Conservation (phyloP, 2,329 filamentous ascomycete genomes). For the Aspergillus carbonarius region DNA sequence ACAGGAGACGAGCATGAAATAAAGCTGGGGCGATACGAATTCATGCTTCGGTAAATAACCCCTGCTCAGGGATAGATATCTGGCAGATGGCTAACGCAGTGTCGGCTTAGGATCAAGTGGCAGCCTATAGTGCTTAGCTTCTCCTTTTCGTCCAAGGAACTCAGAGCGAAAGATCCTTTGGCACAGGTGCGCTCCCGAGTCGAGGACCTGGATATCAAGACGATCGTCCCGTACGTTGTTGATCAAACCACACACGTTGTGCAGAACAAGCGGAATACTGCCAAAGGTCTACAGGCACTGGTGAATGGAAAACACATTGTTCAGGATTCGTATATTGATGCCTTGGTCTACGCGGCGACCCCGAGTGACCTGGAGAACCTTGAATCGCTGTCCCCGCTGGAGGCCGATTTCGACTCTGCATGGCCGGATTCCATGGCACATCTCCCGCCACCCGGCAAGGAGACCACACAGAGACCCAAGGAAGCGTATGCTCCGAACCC, state of each 20-base stretch:
- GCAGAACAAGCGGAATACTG: slow-evolving; percentile 83
- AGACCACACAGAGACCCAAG: slow-evolving; percentile 67
- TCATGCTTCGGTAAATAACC: slow-evolving; percentile 45
- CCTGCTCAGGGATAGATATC: background rate
- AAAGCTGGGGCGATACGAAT: slow-evolving; percentile 68
- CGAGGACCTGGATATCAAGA: slow-evolving; percentile 86
- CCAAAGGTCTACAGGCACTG: slow-evolving; percentile 81
- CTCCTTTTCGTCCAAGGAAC: slow-evolving; percentile 69
- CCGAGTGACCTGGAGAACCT: slow-evolving; percentile 52
- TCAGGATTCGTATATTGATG: slow-evolving; percentile 68
- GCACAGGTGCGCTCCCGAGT: slow-evolving; percentile 63
- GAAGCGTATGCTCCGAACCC: slow-evolving; percentile 71
- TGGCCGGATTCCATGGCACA: slow-evolving; percentile 76
- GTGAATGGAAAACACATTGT: slow-evolving; percentile 80
- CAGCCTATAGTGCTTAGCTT: slow-evolving; percentile 77
- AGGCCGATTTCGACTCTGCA: slow-evolving; percentile 72
- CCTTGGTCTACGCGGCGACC: slow-evolving; percentile 62
- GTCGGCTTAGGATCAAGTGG: slow-evolving; percentile 67
- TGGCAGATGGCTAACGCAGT: background rate
- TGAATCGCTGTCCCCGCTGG: slow-evolving; percentile 59
- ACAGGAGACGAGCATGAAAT: slow-evolving; percentile 62
- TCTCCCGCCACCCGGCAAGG: slow-evolving; percentile 72
- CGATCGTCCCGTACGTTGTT: slow-evolving; percentile 68
- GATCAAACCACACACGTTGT: slow-evolving; percentile 81
- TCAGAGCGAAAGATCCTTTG: slow-evolving; percentile 64